Conservation (phyloP, 108 stramenopile species). For the Pseudonitzschia delicatissima region DNA sequence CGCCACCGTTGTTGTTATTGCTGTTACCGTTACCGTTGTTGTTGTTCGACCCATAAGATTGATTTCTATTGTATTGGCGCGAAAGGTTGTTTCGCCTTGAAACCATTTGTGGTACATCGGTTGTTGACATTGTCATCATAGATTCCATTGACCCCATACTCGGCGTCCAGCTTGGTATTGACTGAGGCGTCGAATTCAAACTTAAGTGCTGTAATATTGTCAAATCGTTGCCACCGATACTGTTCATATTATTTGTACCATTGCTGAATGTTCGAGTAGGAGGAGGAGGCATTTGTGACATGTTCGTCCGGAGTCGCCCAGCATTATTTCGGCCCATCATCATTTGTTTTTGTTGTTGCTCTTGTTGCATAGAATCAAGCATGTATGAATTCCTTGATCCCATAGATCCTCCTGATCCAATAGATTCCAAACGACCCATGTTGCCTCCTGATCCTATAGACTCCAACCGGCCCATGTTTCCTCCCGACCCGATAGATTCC, state of each 20-base stretch:
- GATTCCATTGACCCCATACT: constrained; percentile 6
- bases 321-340: background rate
- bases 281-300: constrained; percentile 29
- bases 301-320: background rate
- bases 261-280: constrained; percentile 9
- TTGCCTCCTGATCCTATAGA: too few relatives aligned
- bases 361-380: background rate
- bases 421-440: too few relatives aligned
- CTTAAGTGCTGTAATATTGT: constrained; percentile 26
- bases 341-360: background rate
- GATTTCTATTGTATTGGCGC: too few relatives aligned
- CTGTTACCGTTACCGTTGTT: too few relatives aligned
- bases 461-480: too few relatives aligned
- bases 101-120: background rate
- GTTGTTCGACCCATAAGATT: too few relatives aligned
- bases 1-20: too few relatives aligned
- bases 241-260: too few relatives aligned
- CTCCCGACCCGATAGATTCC: too few relatives aligned
- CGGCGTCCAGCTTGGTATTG: constrained; percentile 20
- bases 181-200: constrained; percentile 10
- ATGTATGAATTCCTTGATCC: background rate
- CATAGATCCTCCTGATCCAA: too few relatives aligned
- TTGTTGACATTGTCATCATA: background rate
- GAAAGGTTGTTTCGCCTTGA: too few relatives aligned
- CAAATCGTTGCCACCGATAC: background rate